Conservation (phyloP, 345 rosid genomes). For the Gossypium rotundifolium region DNA sequence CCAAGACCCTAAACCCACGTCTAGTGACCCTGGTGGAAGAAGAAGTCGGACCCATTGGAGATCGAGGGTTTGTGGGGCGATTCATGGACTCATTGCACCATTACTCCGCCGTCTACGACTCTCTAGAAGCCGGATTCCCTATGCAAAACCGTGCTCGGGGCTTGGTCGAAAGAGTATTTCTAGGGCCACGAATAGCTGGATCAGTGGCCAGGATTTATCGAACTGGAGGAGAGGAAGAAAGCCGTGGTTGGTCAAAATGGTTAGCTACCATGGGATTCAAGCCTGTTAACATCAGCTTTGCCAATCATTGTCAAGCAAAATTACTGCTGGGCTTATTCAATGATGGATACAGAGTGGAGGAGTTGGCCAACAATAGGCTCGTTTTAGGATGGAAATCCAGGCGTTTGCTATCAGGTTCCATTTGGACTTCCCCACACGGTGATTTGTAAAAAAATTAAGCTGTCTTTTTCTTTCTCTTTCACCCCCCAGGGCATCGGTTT, state of each 20-base stretch:
- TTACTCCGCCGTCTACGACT: conserved; percentile 79
- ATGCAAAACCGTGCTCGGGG: conserved; percentile 51
- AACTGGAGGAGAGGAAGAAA: conserved; percentile 24
- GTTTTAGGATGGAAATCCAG: conserved; percentile 82
- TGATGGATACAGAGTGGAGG: conserved; percentile 80
- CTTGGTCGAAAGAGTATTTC: conserved; percentile 59
- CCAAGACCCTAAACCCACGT: conserved; percentile 50
- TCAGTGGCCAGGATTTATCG: conserved; percentile 51
- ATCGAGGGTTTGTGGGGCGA: conserved; percentile 50
- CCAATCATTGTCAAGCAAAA: conserved; percentile 83
- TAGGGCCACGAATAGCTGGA: conserved; percentile 60
- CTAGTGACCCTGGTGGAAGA: conserved; percentile 67
- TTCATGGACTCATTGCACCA: conserved; percentile 85
- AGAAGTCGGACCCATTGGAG: conserved; percentile 45
- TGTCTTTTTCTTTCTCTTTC: background rate
- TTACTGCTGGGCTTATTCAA: conserved; percentile 68
- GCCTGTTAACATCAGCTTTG: conserved; percentile 45
- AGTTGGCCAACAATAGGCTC: conserved; percentile 49
- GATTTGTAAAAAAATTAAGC: conserved; percentile 22
- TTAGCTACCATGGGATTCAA: conserved; percentile 42
- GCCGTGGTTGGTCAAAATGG: conserved; percentile 49
- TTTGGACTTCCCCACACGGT: conserved; percentile 48
- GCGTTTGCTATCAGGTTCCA: conserved; percentile 68
- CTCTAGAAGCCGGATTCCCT: conserved; percentile 72
- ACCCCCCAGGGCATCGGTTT: background rate